Evolutionary conservation across 345 rosid genomes (phyloP), one percentile per base, ranked within the genome.

Genomic region (Melaleuca quinquenervia): DNA sequence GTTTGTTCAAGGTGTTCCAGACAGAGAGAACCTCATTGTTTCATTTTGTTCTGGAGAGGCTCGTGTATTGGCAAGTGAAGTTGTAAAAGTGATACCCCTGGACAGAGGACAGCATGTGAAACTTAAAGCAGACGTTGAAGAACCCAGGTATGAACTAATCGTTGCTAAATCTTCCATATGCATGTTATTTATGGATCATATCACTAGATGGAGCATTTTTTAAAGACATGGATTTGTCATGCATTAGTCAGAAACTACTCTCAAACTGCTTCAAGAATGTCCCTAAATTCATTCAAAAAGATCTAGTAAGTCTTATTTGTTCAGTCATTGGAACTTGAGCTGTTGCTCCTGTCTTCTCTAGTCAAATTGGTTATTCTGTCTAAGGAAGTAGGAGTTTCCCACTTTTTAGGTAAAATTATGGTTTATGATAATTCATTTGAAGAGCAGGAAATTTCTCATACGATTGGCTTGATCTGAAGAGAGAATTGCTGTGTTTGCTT

Each of bases 61-160:
- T 89, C 95, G 85, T 90, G 98, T 97, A 24, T 86, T 93, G 89
- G 96, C 96, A 84, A 92, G 86, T 88, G 99, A 97, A 92, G 95
- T 96, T 86, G 76, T 92, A 87, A 97, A 97, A 91, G 89, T 96
- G 90, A 94, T 97, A 90, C 99, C 99, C 10, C 85, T 97, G 86
- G 99, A 97, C 90, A 90, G 98, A 88, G 99, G 98, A 86, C 99
- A 97, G 89, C 98, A 96, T 85, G 99, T 96, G 62, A 91, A 92
- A 90, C 98, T 97, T 86, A 94, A 90, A 92, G 85, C 89, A 75
- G 97, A 95, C 84, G 90, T 97, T 85, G 91, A 88, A 88, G 96
- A 97, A 91, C 99, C 99, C 89, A 97, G 99, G 99, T 97, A 86
- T 90, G 94, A 48, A 84, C 55, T 83, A 70, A 70, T 70, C 8